Conservation (phyloP, 495 filamentous ascomycete species). For the Lindgomyces ingoldianus region DNA sequence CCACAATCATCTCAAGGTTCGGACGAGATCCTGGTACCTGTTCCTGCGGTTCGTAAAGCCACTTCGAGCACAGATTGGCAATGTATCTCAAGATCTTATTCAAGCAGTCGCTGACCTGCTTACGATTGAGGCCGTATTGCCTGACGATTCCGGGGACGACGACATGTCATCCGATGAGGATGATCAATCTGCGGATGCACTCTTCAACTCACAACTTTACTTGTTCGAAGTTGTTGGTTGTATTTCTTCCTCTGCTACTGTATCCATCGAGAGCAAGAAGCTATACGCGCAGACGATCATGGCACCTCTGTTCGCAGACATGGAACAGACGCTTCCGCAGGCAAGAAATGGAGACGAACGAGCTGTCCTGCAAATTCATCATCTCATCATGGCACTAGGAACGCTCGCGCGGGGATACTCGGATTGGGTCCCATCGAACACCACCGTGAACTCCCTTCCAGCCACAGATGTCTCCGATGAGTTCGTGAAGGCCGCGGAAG, state of each 20-base stretch:
- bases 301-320: slow-evolving; percentile 79
- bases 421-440: slow-evolving; percentile 70
- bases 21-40: slow-evolving; percentile 92
- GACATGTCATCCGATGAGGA: slow-evolving; percentile 93
- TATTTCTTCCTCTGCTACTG: slow-evolving; percentile 74
- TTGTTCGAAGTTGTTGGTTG: slow-evolving; percentile 93
- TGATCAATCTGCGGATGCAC: slow-evolving; percentile 80
- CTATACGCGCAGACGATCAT: slow-evolving; percentile 81
- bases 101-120: slow-evolving; percentile 86
- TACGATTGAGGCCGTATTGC: slow-evolving; percentile 84
- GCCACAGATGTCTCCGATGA: slow-evolving; percentile 71
- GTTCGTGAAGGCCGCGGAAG: slow-evolving; percentile 81
- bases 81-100: slow-evolving; percentile 85
- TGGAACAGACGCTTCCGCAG: slow-evolving; percentile 70
- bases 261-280: slow-evolving; percentile 78
- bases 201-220: slow-evolving; percentile 88
- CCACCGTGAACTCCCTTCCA: slow-evolving; percentile 54
- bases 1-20: slow-evolving; percentile 78
- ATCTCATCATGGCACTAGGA: slow-evolving; percentile 93
- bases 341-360: slow-evolving; percentile 80
- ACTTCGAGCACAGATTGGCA: slow-evolving; percentile 76
- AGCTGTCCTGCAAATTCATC: slow-evolving; percentile 84
- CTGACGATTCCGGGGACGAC: slow-evolving; percentile 75
- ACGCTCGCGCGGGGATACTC: slow-evolving; percentile 88
- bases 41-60: slow-evolving; percentile 93